Evolutionary conservation across 345 rosid genomes (phyloP), one percentile per base, ranked within the genome.

Genomic region (Murraya paniculata): DNA sequence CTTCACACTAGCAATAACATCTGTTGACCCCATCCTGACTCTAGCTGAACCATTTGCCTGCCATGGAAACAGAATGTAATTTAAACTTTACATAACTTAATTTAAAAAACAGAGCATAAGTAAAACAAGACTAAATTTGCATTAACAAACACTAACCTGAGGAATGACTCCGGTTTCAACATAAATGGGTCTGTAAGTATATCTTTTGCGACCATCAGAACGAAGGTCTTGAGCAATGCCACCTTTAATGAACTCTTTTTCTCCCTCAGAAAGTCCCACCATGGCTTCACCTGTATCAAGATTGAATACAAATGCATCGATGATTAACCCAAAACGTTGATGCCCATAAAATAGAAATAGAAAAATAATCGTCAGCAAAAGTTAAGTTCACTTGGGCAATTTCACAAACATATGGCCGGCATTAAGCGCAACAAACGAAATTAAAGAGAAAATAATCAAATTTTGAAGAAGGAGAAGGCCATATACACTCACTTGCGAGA

Each of bases 1-100:
- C 98, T 96, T 96, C 72, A 94, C 97, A 84, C 97, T 86, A 24
- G 98, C 97, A 90, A 96, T 90, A 74, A 94, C 98, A 84, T 96
- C 95, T 6, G 95, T 94, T 58, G 87, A 90, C 70, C 97, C 98
- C 28, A 94, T 78, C 74, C 84, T 85, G 27, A 96, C 91, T 81
- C 93, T 90, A 27, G 98, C 93, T 6, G 98, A 96, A 75, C 95
- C 99, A 85, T 94, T 89, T 59, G 99, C 98, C 98, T 96, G 81
- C 41, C 77, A 64, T 30, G 6, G 30, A 31, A 62, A 21, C 39
- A 41, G 28, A 55, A 61, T 21, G 36, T 45, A 66, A 24, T 24
- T 18, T 66, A 76, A 53, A 53, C 5, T 38, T 13, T 35, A 33
- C 24, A 2, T 8, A 11, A 60, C 0, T 16, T 14, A 79, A 22